phyloP scores from a whole-genome alignment of 1,284 basidiomycete genomes.

The Rugosomyces carneus region DNA sequence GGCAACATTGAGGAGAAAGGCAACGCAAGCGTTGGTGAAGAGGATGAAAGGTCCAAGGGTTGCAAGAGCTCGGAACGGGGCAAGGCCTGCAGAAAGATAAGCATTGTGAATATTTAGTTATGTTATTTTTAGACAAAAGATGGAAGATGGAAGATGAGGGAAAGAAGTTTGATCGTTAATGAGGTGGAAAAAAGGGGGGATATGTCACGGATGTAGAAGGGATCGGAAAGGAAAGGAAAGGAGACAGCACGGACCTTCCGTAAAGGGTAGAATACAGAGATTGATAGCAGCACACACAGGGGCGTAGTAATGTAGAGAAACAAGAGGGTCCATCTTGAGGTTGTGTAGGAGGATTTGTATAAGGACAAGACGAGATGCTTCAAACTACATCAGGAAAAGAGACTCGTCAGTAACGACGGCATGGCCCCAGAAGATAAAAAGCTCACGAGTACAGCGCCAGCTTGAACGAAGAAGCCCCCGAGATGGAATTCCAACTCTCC shows the following conservation, averaged over 20 bases:
- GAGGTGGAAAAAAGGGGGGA: not conserved
- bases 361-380: constrained; percentile 90
- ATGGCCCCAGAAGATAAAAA: not conserved
- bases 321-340: constrained; percentile 95
- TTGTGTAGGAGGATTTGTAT: constrained; percentile 95
- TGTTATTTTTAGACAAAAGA: too few relatives aligned
- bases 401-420: constrained; percentile 3
- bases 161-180: not conserved
- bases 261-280: constrained; percentile 77
- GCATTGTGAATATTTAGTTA: too few relatives aligned
- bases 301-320: constrained; percentile 93
- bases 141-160: not conserved
- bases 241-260: constrained; percentile 48
- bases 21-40: constrained; percentile 80
- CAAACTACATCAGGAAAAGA: constrained; percentile 53
- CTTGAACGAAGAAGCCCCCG: constrained; percentile 82
- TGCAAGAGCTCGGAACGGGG: constrained; percentile 75
- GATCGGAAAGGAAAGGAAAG: not conserved
- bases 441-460: constrained; percentile 72
- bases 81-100: too few relatives aligned
- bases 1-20: constrained; percentile 89
- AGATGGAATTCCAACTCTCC: constrained; percentile 86
- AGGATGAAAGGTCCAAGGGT: constrained; percentile 75
- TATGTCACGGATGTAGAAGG: not conserved
- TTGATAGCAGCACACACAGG: constrained; percentile 95